Conservation (phyloP, 768 basidiomycete genomes). For the Suillus plorans region DNA sequence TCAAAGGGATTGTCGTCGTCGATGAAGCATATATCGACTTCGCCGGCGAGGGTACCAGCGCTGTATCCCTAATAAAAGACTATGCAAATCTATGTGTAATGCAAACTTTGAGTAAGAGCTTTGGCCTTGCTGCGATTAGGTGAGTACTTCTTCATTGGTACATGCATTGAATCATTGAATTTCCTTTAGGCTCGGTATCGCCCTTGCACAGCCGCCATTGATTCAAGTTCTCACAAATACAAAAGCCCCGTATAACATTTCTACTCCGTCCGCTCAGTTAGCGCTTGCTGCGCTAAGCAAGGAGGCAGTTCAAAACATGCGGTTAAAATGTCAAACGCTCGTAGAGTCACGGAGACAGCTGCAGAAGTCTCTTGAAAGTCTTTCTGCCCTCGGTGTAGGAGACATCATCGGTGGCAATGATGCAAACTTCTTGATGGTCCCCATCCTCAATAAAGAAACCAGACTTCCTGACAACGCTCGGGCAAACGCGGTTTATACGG, state of each 20-base stretch:
- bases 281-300: conserved; percentile 78
- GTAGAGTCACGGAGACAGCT: conserved; percentile 57
- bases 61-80: conserved; percentile 68
- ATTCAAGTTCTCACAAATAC: conserved; percentile 92
- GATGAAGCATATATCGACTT: conserved; percentile 99
- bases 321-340: conserved; percentile 59
- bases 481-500: conserved; percentile 68
- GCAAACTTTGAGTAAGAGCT: conserved; percentile 96
- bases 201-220: conserved; percentile 84
- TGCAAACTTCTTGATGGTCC: conserved; percentile 89
- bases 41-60: conserved; percentile 58
- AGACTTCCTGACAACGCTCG: conserved; percentile 54
- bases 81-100: conserved; percentile 92
- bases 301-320: conserved; percentile 61
- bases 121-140: conserved; percentile 95
- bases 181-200: conserved; percentile 73
- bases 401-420: conserved; percentile 74
- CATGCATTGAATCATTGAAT: neutral
- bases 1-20: conserved; percentile 89
- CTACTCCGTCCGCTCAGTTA: conserved; percentile 82
- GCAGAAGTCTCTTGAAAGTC: conserved; percentile 44
- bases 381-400: conserved; percentile 59
- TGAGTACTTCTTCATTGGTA: conserved; percentile 34
- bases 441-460: conserved; percentile 53
- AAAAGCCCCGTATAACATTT: conserved; percentile 98